Percentiles rank a stretch among this genome's conserved stretches.
phyloP scores from a whole-genome alignment of 2,329 filamentous ascomycete genomes.

The Ramularia collo-cygni region DNA sequence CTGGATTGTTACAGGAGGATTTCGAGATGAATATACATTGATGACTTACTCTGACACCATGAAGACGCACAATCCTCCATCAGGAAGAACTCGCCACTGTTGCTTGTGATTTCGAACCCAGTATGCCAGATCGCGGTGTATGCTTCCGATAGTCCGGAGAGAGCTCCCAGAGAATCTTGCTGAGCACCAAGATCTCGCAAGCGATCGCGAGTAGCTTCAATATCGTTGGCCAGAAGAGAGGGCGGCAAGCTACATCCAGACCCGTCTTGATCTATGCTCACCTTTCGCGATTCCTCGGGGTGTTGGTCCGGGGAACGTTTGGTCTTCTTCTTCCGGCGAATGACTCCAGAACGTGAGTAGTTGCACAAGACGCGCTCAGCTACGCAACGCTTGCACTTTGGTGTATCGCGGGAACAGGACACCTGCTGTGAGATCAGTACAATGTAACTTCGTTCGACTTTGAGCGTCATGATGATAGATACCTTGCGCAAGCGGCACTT shows the following conservation, averaged over 20 bases:
- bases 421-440: constrained; percentile 6
- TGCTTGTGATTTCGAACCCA: constrained; percentile 7
- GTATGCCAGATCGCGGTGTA: constrained; percentile 16
- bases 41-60: constrained; percentile 11
- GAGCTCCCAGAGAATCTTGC: constrained; percentile 10
- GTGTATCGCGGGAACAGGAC: constrained; percentile 10
- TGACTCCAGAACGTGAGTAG: constrained; percentile 18
- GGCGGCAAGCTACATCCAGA: neutral
- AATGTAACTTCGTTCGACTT: neutral
- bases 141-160: constrained; percentile 13
- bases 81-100: constrained; percentile 12
- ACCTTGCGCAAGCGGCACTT: constrained; percentile 17
- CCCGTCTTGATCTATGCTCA: neutral
- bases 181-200: neutral
- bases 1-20: neutral
- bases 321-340: constrained; percentile 15
- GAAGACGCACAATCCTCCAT: constrained; percentile 8
- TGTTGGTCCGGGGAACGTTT: constrained; percentile 1
- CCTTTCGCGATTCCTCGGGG: neutral
- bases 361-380: constrained; percentile 5
- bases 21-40: neutral
- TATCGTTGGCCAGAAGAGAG: constrained; percentile 11
- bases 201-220: constrained; percentile 13
- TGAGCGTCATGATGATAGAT: neutral
- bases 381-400: constrained; percentile 12